Evolutionary conservation across 257 asterid species (phyloP).

Genomic region (Jasminum sambac): DNA sequence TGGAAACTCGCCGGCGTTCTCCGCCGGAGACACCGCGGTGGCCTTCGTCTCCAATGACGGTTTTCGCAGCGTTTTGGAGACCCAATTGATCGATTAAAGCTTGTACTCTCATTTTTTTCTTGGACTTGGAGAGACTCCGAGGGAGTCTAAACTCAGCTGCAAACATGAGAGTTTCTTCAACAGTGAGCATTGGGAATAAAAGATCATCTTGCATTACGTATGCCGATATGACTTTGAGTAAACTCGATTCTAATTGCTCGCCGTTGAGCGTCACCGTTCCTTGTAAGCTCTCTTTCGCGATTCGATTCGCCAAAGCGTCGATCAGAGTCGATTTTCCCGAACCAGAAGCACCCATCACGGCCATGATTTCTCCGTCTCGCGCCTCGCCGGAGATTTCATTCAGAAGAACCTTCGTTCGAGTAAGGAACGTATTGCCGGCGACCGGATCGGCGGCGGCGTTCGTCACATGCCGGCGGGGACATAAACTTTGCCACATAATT

Average conservation of each 20-base stretch:
- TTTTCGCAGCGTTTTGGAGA: conserved; percentile 31
- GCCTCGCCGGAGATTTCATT: conserved; percentile 53
- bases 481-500: conserved; percentile 13
- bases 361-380: conserved; percentile 46
- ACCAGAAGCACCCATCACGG: conserved; percentile 50
- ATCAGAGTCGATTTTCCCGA: conserved; percentile 52
- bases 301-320: conserved; percentile 50
- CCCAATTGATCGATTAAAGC: conserved; percentile 43
- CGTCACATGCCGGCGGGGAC: conserved; percentile 10
- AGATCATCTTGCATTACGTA: conserved; percentile 55
- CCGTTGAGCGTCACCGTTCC: conserved; percentile 46
- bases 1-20: conserved; percentile 48
- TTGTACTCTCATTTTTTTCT: conserved; percentile 36
- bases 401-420: conserved; percentile 31
- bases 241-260: conserved; percentile 32
- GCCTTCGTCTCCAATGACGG: conserved; percentile 43
- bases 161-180: conserved; percentile 46
- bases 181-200: conserved; percentile 46
- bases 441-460: not conserved
- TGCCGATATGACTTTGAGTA: conserved; percentile 47
- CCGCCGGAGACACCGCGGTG: conserved; percentile 51
- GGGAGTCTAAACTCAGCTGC: conserved; percentile 48
- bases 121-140: conserved; percentile 30
- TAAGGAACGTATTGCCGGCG: conserved; percentile 20
- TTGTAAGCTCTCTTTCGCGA: conserved; percentile 41